Evolutionary conservation across 192 early-diverging fungal genomes (phyloP).

Genomic region (Haplosporangium gracile): DNA sequence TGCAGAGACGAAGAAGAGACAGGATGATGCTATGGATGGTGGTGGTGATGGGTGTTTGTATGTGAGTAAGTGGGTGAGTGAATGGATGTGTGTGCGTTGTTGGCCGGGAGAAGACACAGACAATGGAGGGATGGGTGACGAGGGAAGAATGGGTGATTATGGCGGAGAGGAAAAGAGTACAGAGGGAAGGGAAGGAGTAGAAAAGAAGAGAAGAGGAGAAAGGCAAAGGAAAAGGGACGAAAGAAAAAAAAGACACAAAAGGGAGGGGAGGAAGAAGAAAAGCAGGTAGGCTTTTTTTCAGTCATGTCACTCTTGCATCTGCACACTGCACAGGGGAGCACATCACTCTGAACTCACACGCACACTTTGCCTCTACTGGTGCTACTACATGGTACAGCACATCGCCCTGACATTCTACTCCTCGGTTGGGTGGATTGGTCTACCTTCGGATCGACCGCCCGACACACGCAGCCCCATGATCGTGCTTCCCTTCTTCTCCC

Average conservation of each 20-base stretch:
- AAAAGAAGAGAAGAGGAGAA: neutral
- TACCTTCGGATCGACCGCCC: neutral
- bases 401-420: no score
- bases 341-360: no score
- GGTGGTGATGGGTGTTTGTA: neutral
- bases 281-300: neutral
- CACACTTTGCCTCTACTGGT: no score
- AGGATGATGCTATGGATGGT: neutral
- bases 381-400: no score
- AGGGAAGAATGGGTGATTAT: neutral
- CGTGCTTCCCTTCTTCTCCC: slow-evolving; percentile 2
- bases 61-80: neutral
- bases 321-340: no score
- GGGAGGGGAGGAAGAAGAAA: neutral
- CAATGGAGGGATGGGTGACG: no score
- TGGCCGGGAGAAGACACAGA: neutral
- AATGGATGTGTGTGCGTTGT: neutral
- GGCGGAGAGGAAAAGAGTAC: neutral
- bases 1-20: slow-evolving; percentile 5
- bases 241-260: neutral
- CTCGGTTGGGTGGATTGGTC: neutral
- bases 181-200: neutral
- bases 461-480: neutral
- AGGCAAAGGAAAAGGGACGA: neutral
- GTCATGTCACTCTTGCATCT: no score